These are phyloP conservation scores for Leccinum sublutescens DNA, from an alignment of 768 basidiomycete genomes.

Conservation along the genomic window DNA sequence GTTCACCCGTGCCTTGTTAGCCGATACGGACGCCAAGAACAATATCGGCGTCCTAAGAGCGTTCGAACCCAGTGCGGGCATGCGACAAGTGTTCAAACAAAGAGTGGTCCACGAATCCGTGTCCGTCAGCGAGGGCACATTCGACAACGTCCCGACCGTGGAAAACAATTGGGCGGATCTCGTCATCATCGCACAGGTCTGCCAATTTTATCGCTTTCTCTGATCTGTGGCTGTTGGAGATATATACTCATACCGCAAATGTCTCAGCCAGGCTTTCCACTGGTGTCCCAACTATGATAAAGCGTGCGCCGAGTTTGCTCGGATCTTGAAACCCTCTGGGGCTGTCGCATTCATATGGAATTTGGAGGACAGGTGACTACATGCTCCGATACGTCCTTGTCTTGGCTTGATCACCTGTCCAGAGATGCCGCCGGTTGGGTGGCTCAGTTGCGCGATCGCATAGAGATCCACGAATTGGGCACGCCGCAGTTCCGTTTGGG, in stretches of 20 bases:
- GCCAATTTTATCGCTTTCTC: background rate
- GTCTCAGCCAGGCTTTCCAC: slow-evolving; percentile 71
- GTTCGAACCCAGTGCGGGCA: slow-evolving; percentile 84
- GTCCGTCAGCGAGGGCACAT: slow-evolving; percentile 61
- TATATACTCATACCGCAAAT: slow-evolving; percentile 7
- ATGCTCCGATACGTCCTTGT: background rate
- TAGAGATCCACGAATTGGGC: slow-evolving; percentile 65
- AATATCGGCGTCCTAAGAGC: slow-evolving; percentile 57
- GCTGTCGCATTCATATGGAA: slow-evolving; percentile 84
- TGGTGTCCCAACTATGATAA: slow-evolving; percentile 83
- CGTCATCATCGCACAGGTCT: slow-evolving; percentile 73
- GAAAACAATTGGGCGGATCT: slow-evolving; percentile 72
- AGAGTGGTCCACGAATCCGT: slow-evolving; percentile 54
- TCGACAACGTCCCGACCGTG: slow-evolving; percentile 55
- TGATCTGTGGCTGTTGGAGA: background rate
- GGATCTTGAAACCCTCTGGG: slow-evolving; percentile 78
- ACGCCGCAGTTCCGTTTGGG: slow-evolving; percentile 81
- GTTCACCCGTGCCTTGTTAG: slow-evolving; percentile 79
- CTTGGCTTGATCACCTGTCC: background rate
- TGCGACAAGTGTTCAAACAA: slow-evolving; percentile 70
- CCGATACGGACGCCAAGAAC: slow-evolving; percentile 53
- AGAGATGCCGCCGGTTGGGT: slow-evolving; percentile 73
- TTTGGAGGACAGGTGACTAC: slow-evolving; percentile 68
- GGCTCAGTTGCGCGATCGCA: slow-evolving; percentile 62
- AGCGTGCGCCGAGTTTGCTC: slow-evolving; percentile 73